A percentile compares a stretch with the other conserved stretches of the same genome.
phyloP scores from a whole-genome alignment of 305 asterid species.

The Rubia balearica region DNA sequence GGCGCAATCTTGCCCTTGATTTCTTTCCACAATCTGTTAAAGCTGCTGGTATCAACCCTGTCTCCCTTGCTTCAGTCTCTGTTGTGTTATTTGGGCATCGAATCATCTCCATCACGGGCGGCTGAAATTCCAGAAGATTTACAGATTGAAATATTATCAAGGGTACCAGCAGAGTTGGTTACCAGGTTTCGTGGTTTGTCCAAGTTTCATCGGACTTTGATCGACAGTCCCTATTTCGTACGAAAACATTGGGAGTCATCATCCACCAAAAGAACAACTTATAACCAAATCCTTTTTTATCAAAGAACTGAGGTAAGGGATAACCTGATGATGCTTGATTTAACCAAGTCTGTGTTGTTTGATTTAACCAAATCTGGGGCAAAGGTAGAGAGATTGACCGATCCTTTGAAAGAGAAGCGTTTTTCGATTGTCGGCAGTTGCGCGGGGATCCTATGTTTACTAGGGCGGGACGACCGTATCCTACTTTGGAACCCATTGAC shows the following conservation, averaged over 20 bases:
- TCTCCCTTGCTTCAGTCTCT: conserved; percentile 76
- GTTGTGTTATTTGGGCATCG: neutral
- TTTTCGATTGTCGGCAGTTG: neutral
- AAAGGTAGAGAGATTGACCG: neutral
- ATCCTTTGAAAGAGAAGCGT: neutral
- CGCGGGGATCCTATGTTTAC: neutral
- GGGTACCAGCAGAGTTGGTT: neutral
- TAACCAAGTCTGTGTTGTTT: too few relatives aligned
- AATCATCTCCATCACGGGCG: too few relatives aligned
- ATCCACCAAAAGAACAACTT: neutral
- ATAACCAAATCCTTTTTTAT: neutral
- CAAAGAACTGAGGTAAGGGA: too few relatives aligned
- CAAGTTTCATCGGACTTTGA: neutral
- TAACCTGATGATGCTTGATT: neutral
- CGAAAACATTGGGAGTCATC: neutral
- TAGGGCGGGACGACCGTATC: too few relatives aligned
- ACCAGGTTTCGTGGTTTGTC: neutral
- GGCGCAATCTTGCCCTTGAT: conserved; percentile 82
- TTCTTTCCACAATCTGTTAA: conserved; percentile 97
- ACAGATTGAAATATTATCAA: neutral
- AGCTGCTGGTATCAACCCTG: conserved; percentile 96
- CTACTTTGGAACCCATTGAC: neutral
- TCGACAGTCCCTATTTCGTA: neutral
- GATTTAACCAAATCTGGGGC: too few relatives aligned
- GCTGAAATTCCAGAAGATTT: neutral